Evolutionary conservation across 768 basidiomycete genomes (phyloP).

Genomic region (Neoboletus brunneissimus): DNA sequence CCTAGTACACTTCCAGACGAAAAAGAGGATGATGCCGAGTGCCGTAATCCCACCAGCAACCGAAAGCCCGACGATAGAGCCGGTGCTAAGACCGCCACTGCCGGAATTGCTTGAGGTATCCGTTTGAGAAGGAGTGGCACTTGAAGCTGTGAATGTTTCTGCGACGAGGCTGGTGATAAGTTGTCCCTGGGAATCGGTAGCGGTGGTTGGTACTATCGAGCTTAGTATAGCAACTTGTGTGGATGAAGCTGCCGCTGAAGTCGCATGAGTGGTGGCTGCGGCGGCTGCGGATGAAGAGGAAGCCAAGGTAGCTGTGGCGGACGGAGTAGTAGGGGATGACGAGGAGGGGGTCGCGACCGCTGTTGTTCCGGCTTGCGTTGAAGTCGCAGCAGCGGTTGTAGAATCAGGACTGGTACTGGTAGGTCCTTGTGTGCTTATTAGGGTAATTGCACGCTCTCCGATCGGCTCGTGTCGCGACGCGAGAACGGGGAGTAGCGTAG

Average conservation of each 20-base stretch:
- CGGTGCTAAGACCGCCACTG: slow-evolving; percentile 50
- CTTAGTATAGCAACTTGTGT: neutral
- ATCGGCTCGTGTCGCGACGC: slow-evolving; percentile 23
- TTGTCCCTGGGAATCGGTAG: slow-evolving; percentile 33
- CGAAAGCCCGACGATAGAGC: slow-evolving; percentile 76
- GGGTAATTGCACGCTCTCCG: slow-evolving; percentile 8
- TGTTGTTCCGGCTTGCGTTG: slow-evolving; percentile 2
- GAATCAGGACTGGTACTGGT: neutral
- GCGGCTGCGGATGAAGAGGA: slow-evolving; percentile 1
- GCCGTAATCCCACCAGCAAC: slow-evolving; percentile 78
- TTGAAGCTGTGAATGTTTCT: slow-evolving; percentile 14
- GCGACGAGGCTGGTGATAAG: slow-evolving; percentile 24
- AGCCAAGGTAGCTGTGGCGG: slow-evolving; percentile 5
- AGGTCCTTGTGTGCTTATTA: slow-evolving; percentile 14
- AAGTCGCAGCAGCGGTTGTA: neutral
- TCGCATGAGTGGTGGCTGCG: neutral
- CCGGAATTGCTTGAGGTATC: slow-evolving; percentile 18
- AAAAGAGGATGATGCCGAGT: slow-evolving; percentile 68
- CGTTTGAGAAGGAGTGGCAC: slow-evolving; percentile 28
- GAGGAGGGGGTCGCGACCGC: neutral
- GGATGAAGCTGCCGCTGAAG: slow-evolving; percentile 4
- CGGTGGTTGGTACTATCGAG: slow-evolving; percentile 14
- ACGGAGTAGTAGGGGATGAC: slow-evolving; percentile 8
- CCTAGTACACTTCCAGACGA: slow-evolving; percentile 83
- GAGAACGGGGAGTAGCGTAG: slow-evolving; percentile 25